Conservation (phyloP, 2,329 filamentous ascomycete genomes). For the Aulographum hederae region DNA sequence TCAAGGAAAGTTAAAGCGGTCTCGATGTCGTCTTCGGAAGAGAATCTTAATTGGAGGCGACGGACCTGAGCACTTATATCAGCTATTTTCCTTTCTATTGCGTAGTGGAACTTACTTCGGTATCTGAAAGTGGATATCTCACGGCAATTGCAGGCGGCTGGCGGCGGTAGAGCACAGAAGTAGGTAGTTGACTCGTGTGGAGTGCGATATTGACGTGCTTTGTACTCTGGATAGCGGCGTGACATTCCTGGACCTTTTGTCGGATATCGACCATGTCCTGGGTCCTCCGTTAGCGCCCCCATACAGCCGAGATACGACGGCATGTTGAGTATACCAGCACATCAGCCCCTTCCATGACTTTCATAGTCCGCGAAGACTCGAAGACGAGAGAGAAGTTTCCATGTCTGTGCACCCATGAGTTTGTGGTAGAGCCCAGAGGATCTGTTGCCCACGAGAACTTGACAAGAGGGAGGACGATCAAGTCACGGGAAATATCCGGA, state of each 20-base stretch:
- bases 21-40: slow-evolving; percentile 18
- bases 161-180: slow-evolving; percentile 4
- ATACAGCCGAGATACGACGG: not conserved
- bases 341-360: slow-evolving; percentile 18
- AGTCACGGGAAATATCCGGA: not conserved
- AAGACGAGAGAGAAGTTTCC: slow-evolving; percentile 6
- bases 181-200: slow-evolving; percentile 11
- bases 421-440: slow-evolving; percentile 9
- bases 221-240: slow-evolving; percentile 5
- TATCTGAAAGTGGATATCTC: slow-evolving; percentile 13
- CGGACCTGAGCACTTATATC: too few species aligned
- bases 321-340: slow-evolving; percentile 5
- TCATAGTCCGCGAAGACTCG: slow-evolving; percentile 14
- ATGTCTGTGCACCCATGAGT: slow-evolving; percentile 4
- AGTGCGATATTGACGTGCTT: slow-evolving; percentile 12
- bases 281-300: not conserved
- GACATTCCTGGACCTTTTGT: slow-evolving; percentile 10
- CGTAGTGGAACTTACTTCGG: too few species aligned
- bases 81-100: too few species aligned
- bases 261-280: slow-evolving; percentile 14
- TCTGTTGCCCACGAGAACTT: slow-evolving; percentile 13
- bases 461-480: slow-evolving; percentile 10
- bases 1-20: slow-evolving; percentile 14
- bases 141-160: slow-evolving; percentile 17
- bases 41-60: slow-evolving; percentile 26